A percentile compares a stretch with the other conserved stretches of the same genome.
phyloP scores from a whole-genome alignment of 495 filamentous ascomycete species.

The Neurospora sp. region DNA sequence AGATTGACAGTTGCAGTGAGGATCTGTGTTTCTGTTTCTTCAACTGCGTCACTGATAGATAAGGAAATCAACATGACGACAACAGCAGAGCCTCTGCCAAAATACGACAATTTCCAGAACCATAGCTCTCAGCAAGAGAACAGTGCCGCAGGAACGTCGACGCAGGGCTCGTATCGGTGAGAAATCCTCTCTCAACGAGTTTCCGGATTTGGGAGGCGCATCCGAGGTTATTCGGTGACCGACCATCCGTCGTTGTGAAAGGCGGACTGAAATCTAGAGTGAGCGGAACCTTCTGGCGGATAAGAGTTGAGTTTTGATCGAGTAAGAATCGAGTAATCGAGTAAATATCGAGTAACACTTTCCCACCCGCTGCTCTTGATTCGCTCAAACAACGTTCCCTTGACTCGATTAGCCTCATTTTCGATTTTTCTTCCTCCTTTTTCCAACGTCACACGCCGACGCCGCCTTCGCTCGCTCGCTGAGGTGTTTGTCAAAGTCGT shows the following conservation, averaged over 20 bases:
- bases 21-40: background rate
- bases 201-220: background rate
- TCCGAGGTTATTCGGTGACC: background rate
- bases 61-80: background rate
- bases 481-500: background rate
- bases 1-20: background rate
- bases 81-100: background rate
- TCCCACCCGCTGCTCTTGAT: background rate
- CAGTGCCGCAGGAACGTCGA: background rate
- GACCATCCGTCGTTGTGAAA: background rate
- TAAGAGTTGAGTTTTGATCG: constrained; percentile 21
- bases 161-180: background rate
- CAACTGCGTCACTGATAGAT: background rate
- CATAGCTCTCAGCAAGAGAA: background rate
- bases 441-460: background rate
- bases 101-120: background rate
- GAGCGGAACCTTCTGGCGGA: background rate
- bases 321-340: constrained; percentile 28
- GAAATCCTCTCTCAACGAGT: background rate
- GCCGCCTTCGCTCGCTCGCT: background rate
- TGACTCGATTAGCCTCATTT: background rate
- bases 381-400: background rate
- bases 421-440: background rate
- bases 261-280: background rate
- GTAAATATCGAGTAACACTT: background rate